phyloP scores from a whole-genome alignment of 306 rosid genomes.

The Rubus parviflorus region DNA sequence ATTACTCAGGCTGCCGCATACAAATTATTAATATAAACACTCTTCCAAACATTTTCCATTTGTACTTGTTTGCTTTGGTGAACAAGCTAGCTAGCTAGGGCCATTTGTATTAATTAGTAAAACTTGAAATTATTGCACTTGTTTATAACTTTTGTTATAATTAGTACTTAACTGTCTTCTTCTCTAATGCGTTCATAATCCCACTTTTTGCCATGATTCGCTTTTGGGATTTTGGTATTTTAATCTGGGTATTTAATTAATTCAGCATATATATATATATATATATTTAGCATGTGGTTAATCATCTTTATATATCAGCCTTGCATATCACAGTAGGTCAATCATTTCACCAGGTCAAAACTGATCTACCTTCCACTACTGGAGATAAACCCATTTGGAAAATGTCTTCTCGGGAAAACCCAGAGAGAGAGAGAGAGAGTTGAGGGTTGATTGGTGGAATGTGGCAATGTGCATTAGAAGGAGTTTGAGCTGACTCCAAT shows the following conservation, averaged over 20 bases:
- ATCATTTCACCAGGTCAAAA: constrained; percentile 49
- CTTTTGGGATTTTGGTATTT: too few species aligned
- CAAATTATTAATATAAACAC: neutral
- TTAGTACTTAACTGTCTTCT: neutral
- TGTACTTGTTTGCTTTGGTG: neutral
- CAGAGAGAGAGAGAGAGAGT: constrained; percentile 1
- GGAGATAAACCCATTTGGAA: constrained; percentile 22
- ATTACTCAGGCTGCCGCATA: neutral
- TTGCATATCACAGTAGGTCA: constrained; percentile 19
- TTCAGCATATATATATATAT: too few species aligned
- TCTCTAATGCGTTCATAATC: neutral
- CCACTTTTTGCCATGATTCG: neutral
- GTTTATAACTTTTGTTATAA: too few species aligned
- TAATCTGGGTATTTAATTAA: too few species aligned
- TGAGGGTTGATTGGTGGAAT: constrained; percentile 29
- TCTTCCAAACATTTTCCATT: neutral
- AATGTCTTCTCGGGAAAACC: constrained; percentile 32
- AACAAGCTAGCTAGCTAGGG: neutral
- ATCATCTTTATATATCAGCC: neutral
- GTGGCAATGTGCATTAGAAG: constrained; percentile 37
- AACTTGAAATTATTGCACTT: neutral
- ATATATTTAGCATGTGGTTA: neutral
- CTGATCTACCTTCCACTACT: constrained; percentile 29
- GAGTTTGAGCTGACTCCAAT: constrained; percentile 54
- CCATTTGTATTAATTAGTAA: neutral